These are phyloP conservation scores for Diaporthe batatas DNA, from an alignment of 2,329 filamentous ascomycete genomes.

Conservation along the genomic window DNA sequence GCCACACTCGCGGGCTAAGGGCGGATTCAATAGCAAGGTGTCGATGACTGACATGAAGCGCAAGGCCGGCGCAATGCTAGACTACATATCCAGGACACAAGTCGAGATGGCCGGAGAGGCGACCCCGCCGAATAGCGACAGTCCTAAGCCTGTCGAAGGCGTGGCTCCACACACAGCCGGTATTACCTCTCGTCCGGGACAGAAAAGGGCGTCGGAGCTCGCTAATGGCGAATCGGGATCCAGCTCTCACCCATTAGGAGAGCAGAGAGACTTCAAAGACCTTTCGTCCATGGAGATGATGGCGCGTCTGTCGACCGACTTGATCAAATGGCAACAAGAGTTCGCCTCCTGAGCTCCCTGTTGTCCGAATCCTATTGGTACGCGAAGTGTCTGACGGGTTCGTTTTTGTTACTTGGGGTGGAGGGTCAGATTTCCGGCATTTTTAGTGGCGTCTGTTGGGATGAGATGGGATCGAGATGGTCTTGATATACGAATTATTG, in stretches of 20 bases:
- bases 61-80: slow-evolving; percentile 85
- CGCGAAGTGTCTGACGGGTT: background rate
- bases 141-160: slow-evolving; percentile 52
- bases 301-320: slow-evolving; percentile 83
- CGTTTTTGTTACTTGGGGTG: background rate
- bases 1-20: slow-evolving; percentile 63
- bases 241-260: slow-evolving; percentile 50
- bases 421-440: background rate
- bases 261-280: slow-evolving; percentile 74
- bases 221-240: slow-evolving; percentile 49
- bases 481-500: slow-evolving; percentile 19
- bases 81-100: slow-evolving; percentile 91
- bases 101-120: slow-evolving; percentile 82
- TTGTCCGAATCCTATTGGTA: background rate
- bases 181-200: slow-evolving; percentile 41
- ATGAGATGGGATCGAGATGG: background rate
- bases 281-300: slow-evolving; percentile 90
- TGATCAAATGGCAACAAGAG: slow-evolving; percentile 88
- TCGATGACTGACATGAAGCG: slow-evolving; percentile 91
- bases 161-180: slow-evolving; percentile 45
- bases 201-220: slow-evolving; percentile 45
- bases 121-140: slow-evolving; percentile 57
- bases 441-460: background rate
- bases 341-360: slow-evolving; percentile 55
- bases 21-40: slow-evolving; percentile 74